phyloP scores from a whole-genome alignment of 768 basidiomycete genomes.

The Lactarius sp. region DNA sequence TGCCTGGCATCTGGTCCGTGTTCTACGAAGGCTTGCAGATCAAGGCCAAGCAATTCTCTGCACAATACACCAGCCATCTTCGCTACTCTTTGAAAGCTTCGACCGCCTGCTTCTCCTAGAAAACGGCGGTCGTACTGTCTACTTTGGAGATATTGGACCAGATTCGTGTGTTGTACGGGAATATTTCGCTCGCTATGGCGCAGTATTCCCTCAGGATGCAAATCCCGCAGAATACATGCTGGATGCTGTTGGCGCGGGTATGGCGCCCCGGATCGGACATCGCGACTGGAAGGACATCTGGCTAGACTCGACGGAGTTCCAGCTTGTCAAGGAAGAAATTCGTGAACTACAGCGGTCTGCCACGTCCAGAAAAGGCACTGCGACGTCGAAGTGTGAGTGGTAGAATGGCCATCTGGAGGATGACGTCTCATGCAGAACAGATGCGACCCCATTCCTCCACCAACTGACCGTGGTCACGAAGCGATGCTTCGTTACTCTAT shows the following conservation, averaged over 20 bases:
- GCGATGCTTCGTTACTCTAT: slow-evolving; percentile 67
- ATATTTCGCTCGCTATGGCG: slow-evolving; percentile 76
- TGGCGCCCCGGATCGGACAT: slow-evolving; percentile 63
- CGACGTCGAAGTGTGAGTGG: slow-evolving; percentile 5
- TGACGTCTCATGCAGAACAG: slow-evolving; percentile 31
- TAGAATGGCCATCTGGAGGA: background rate
- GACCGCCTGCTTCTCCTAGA: slow-evolving; percentile 66
- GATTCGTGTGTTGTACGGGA: slow-evolving; percentile 63
- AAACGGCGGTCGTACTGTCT: slow-evolving; percentile 84
- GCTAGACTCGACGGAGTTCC: slow-evolving; percentile 63
- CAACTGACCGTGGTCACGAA: slow-evolving; percentile 65
- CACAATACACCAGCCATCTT: slow-evolving; percentile 86
- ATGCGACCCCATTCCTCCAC: slow-evolving; percentile 70
- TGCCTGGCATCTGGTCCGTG: slow-evolving; percentile 78
- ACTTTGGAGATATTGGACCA: slow-evolving; percentile 83
- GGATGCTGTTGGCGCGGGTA: slow-evolving; percentile 83
- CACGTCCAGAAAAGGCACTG: background rate
- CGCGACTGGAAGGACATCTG: slow-evolving; percentile 87
- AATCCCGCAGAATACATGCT: slow-evolving; percentile 79
- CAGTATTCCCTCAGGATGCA: slow-evolving; percentile 64
- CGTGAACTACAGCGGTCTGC: slow-evolving; percentile 34
- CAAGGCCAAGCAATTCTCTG: slow-evolving; percentile 87
- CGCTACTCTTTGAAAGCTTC: slow-evolving; percentile 83
- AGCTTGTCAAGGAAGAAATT: slow-evolving; percentile 31
- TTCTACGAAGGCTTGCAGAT: slow-evolving; percentile 77